Conservation (phyloP, 2,329 filamentous ascomycete species). For the Fusarium veterinarium region DNA sequence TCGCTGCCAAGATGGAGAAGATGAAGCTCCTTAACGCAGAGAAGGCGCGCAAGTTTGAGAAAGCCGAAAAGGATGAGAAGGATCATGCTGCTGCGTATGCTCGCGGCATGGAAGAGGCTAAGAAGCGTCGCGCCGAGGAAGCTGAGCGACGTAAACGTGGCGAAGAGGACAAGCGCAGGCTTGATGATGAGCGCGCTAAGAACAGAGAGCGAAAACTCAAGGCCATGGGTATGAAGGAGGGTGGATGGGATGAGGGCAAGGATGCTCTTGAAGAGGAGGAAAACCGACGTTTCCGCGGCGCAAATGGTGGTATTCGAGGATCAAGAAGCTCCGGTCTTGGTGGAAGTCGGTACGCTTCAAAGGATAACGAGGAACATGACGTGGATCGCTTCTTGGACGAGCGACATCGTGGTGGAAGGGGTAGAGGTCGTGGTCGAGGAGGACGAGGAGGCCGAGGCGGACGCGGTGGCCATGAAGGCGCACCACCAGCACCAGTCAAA, state of each 20-base stretch:
- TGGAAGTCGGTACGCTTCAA: conserved; percentile 56
- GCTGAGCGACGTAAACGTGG: conserved; percentile 62
- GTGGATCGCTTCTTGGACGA: conserved; percentile 54
- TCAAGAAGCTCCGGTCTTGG: conserved; percentile 52
- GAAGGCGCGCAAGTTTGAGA: conserved; percentile 68
- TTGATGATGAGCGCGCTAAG: conserved; percentile 69
- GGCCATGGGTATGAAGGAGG: conserved; percentile 65
- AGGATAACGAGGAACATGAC: conserved; percentile 49
- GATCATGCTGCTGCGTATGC: conserved; percentile 66
- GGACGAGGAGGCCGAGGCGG: conserved; percentile 50
- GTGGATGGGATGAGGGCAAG: conserved; percentile 71
- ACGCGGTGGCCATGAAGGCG: conserved; percentile 42
- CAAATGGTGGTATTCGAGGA: conserved; percentile 56
- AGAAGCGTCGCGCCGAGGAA: conserved; percentile 63
- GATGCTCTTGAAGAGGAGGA: conserved; percentile 57
- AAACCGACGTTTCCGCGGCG: conserved; percentile 55
- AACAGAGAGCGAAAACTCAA: conserved; percentile 71
- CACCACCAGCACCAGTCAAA: conserved; percentile 32
- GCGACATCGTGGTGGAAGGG: conserved; percentile 47
- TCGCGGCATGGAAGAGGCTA: conserved; percentile 66
- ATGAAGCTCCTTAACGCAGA: conserved; percentile 70
- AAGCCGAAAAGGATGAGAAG: conserved; percentile 67
- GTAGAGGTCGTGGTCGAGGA: conserved; percentile 51
- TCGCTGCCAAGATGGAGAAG: conserved; percentile 69
- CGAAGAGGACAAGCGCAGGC: conserved; percentile 62